phyloP scores from a whole-genome alignment of 768 basidiomycete genomes.

The Mycena maculata region DNA sequence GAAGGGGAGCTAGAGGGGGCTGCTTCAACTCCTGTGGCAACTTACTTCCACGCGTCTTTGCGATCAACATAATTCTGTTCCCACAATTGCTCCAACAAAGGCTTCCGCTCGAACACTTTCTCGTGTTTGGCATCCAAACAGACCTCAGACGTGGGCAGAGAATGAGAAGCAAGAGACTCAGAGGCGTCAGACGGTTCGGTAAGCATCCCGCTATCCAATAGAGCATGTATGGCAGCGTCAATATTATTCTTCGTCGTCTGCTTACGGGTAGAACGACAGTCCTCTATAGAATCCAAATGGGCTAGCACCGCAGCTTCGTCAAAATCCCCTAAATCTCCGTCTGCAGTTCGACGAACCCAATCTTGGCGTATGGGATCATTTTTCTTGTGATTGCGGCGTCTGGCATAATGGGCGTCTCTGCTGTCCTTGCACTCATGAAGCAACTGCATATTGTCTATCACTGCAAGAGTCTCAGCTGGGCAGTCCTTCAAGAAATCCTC shows the following conservation, averaged over 20 bases:
- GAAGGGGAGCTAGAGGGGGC: too few species aligned
- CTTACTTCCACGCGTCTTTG: not conserved
- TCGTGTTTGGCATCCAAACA: not conserved
- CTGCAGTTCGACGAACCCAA: not conserved
- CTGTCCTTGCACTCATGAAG: conserved; percentile 24
- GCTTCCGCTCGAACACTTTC: not conserved
- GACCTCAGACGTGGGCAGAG: not conserved
- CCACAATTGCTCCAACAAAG: not conserved
- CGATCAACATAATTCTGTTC: not conserved
- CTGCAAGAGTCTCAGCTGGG: conserved; percentile 23
- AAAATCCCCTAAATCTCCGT: not conserved
- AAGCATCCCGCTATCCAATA: not conserved
- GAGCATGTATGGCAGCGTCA: not conserved
- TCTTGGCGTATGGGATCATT: not conserved
- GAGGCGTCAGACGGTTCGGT: not conserved
- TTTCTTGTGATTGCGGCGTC: not conserved
- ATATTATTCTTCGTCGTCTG: not conserved
- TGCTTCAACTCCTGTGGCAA: not conserved
- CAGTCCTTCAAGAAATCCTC: not conserved
- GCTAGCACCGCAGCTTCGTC: not conserved
- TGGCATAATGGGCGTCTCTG: conserved; percentile 6
- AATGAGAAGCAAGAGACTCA: not conserved
- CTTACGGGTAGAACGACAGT: not conserved
- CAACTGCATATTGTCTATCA: conserved; percentile 16
- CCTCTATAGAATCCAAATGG: not conserved